Conservation (phyloP, 2,329 filamentous ascomycete genomes). For the Sclerotinia trifoliorum region DNA sequence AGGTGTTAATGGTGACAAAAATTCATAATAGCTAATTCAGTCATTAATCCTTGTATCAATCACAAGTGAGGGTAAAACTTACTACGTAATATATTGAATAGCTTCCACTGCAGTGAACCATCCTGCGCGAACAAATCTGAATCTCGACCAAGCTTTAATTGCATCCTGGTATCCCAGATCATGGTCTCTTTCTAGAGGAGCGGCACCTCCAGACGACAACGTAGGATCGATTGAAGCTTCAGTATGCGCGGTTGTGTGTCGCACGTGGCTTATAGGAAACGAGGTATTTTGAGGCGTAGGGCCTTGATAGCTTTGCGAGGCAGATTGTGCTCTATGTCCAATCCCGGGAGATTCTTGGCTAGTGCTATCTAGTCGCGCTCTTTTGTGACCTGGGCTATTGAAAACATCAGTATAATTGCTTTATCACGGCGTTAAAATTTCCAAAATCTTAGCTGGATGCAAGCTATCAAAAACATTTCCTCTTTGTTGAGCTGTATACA, state of each 20-base stretch:
- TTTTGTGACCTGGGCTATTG: slow-evolving; percentile 39
- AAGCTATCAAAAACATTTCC: not conserved
- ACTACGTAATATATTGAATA: slow-evolving; percentile 92
- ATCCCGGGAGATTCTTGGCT: slow-evolving; percentile 35
- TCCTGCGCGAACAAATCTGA: slow-evolving; percentile 91
- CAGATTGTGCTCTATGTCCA: slow-evolving; percentile 24
- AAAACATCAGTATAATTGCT: slow-evolving; percentile 43
- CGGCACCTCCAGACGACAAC: slow-evolving; percentile 27
- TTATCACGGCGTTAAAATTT: not conserved
- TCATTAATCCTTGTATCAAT: slow-evolving; percentile 24
- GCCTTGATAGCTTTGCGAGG: slow-evolving; percentile 27
- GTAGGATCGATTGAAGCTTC: slow-evolving; percentile 36
- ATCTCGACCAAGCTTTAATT: slow-evolving; percentile 82
- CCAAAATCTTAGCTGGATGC: too few species aligned
- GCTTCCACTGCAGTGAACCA: slow-evolving; percentile 96
- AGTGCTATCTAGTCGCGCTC: slow-evolving; percentile 31
- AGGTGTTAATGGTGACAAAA: slow-evolving; percentile 86
- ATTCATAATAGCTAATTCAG: slow-evolving; percentile 73
- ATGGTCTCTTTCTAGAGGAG: slow-evolving; percentile 37
- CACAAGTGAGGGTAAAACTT: slow-evolving; percentile 40
- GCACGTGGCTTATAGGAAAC: slow-evolving; percentile 30
- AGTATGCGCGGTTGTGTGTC: slow-evolving; percentile 28
- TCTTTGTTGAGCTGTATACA: slow-evolving; percentile 30
- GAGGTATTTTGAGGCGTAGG: slow-evolving; percentile 26
- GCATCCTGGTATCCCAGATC: slow-evolving; percentile 65